Percentiles rank a stretch among this genome's conserved stretches.
Evolutionary conservation across 306 rosid genomes (phyloP).

Genomic region (Spatholobus suberectus): DNA sequence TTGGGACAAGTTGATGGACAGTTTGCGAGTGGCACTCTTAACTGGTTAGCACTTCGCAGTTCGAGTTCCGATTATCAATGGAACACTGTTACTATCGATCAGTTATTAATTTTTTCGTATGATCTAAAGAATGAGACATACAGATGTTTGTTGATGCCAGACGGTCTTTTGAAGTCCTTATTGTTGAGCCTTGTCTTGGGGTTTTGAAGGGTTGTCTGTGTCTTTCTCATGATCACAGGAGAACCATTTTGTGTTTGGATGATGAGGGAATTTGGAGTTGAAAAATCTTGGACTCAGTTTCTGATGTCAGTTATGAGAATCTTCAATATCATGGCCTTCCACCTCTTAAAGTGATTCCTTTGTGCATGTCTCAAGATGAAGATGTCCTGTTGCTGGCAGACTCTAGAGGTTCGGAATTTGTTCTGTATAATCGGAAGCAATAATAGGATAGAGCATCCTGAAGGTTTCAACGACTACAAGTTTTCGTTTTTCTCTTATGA

Average conservation of each 20-base stretch:
- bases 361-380: no score
- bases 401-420: not conserved
- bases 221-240: not conserved
- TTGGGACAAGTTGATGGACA: not conserved
- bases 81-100: not conserved
- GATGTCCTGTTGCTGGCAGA: no score
- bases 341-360: not conserved
- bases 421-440: not conserved
- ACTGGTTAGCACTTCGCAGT: not conserved
- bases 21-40: not conserved
- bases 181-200: not conserved
- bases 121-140: not conserved
- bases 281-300: constrained; percentile 26
- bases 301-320: not conserved
- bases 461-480: no score
- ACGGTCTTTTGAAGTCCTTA: not conserved
- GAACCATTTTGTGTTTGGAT: constrained; percentile 38
- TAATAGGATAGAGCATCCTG: not conserved
- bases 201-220: not conserved
- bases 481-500: not conserved
- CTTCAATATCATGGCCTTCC: not conserved
- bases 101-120: not conserved
- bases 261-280: constrained; percentile 33
- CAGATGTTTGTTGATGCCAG: not conserved
- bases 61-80: no score